Evolutionary conservation across 768 basidiomycete genomes (phyloP).

Genomic region (Russula sp.): DNA sequence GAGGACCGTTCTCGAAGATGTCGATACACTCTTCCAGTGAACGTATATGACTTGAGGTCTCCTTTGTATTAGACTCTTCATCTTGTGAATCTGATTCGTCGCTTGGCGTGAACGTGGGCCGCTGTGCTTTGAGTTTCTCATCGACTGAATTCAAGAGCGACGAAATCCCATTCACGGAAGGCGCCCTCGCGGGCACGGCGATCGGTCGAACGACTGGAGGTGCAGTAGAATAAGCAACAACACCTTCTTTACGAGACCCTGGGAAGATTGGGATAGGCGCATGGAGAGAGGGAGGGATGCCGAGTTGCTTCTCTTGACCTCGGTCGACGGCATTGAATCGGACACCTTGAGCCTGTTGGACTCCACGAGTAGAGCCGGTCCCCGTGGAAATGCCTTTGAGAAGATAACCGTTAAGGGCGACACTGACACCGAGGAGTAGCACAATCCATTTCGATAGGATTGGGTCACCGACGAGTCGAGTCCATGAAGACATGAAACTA

Average conservation of each 20-base stretch:
- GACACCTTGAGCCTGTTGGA: conserved; percentile 29
- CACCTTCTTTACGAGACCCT: conserved; percentile 3
- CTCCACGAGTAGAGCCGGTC: conserved; percentile 35
- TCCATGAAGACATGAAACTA: conserved; percentile 88
- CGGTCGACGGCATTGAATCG: conserved; percentile 27
- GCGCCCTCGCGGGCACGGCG: conserved; percentile 29
- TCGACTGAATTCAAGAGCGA: conserved; percentile 61
- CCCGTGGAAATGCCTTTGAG: conserved; percentile 79
- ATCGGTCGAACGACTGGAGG: conserved; percentile 30
- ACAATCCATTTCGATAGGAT: conserved; percentile 95
- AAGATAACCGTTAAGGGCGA: conserved; percentile 89
- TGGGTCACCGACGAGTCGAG: conserved; percentile 88
- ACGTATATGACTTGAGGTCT: conserved; percentile 38
- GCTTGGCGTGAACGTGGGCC: conserved; percentile 30
- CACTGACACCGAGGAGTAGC: conserved; percentile 76
- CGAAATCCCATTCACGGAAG: conserved; percentile 35
- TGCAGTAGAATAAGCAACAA: conserved; percentile 16
- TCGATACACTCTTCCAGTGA: conserved; percentile 75
- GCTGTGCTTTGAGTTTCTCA: conserved; percentile 45
- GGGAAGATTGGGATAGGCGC: conserved; percentile 7
- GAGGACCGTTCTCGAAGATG: conserved; percentile 72
- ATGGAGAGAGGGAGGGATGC: conserved; percentile 7
- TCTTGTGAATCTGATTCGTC: conserved; percentile 32
- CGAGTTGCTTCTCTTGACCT: conserved; percentile 22
- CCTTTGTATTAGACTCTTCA: conserved; percentile 27